Conservation (phyloP, 257 asterid genomes). For the Henckelia pumila region DNA sequence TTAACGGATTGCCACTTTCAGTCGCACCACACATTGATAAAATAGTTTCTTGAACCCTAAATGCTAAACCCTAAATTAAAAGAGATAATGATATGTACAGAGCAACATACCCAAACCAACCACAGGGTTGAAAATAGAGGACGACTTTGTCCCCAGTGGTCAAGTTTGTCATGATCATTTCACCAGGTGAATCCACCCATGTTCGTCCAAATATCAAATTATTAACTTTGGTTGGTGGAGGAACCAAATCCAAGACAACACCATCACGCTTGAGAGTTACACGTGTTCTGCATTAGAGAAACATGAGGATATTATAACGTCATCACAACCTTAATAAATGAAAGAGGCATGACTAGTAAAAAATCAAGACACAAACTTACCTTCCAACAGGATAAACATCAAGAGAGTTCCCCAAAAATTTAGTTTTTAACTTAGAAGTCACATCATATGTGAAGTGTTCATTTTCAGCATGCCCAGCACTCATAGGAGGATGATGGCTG, state of each 20-base stretch:
- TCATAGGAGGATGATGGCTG: slow-evolving; percentile 96
- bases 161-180: slow-evolving; percentile 85
- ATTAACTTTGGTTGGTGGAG: slow-evolving; percentile 94
- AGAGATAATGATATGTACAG: slow-evolving; percentile 2
- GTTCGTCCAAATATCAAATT: slow-evolving; percentile 96
- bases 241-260: slow-evolving; percentile 79
- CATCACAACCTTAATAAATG: not conserved
- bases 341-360: slow-evolving; percentile 4
- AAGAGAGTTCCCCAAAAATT: slow-evolving; percentile 85
- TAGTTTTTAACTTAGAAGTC: slow-evolving; percentile 87
- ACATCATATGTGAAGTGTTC: slow-evolving; percentile 84
- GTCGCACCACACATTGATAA: slow-evolving; percentile 1
- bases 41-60: not conserved
- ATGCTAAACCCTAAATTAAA: not conserved
- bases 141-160: slow-evolving; percentile 97
- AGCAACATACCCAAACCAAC: slow-evolving; percentile 93
- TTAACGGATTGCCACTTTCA: not conserved
- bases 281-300: slow-evolving; percentile 63
- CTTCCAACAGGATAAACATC: slow-evolving; percentile 99
- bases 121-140: slow-evolving; percentile 95
- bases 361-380: slow-evolving; percentile 34
- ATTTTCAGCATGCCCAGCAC: slow-evolving; percentile 97
- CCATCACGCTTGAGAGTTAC: slow-evolving; percentile 84
- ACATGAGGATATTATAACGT: slow-evolving; percentile 8
- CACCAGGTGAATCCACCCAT: slow-evolving; percentile 97